These are phyloP conservation scores for Madurella mycetomatis DNA, from an alignment of 2,329 filamentous ascomycete species.

Conservation along the genomic window DNA sequence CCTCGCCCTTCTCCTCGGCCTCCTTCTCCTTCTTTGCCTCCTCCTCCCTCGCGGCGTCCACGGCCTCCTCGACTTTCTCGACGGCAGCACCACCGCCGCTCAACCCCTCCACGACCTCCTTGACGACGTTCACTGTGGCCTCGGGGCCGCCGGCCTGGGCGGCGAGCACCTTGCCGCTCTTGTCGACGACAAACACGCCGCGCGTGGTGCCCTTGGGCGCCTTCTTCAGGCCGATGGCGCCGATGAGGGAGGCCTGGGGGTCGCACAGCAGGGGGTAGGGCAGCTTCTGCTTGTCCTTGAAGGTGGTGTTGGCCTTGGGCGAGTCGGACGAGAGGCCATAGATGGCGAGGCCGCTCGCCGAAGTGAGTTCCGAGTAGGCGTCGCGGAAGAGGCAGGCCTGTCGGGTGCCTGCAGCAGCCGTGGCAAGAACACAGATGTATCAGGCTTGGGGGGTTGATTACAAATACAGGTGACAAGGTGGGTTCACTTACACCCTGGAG, in stretches of 20 bases:
- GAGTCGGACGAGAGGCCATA: conserved; percentile 87
- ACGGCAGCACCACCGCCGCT: conserved; percentile 24
- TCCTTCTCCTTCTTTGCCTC: conserved; percentile 11
- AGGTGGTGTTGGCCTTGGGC: conserved; percentile 86
- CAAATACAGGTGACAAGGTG: not conserved
- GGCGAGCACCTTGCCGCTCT: conserved; percentile 68
- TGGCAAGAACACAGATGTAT: not conserved
- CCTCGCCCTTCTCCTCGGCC: conserved; percentile 5
- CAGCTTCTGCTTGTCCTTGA: conserved; percentile 86
- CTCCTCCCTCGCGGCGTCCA: conserved; percentile 24
- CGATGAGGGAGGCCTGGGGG: conserved; percentile 66
- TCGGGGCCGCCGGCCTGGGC: conserved; percentile 71
- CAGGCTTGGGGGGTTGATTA: not conserved
- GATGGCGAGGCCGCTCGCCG: conserved; percentile 69
- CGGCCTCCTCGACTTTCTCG: conserved; percentile 21
- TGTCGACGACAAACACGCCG: conserved; percentile 84
- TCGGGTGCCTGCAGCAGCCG: conserved; percentile 63
- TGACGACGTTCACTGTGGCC: conserved; percentile 71
- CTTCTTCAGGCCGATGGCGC: conserved; percentile 87
- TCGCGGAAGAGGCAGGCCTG: conserved; percentile 95
- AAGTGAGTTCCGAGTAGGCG: conserved; percentile 68
- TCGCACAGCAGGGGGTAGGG: conserved; percentile 89
- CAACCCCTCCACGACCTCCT: conserved; percentile 58
- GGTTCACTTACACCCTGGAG: conserved; percentile 76
- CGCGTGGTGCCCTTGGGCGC: conserved; percentile 71